Base-by-base conservation (phyloP, 2,329 filamentous ascomycete species). In the Aschersonia sp. region DNA sequence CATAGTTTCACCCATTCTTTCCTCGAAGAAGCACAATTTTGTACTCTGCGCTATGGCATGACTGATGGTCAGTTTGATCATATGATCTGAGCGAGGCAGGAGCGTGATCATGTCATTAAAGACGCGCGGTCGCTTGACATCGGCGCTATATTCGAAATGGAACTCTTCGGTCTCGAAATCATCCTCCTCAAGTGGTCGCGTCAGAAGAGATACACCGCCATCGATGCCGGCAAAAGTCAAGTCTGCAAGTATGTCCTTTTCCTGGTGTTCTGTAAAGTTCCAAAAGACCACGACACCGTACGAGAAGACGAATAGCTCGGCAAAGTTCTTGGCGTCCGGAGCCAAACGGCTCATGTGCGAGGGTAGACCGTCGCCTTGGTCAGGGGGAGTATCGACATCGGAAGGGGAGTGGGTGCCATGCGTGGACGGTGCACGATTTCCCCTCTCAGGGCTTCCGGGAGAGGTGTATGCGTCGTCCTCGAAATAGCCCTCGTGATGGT, bases 91-190 rank as follows among this genome's bases (percentile, higher is more conserved):
- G 40, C 87, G 83, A 50, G 87, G 94, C 52, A 94, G 76, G 43
- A 98, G 70, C 0, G 92, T 98, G 57, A 98, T 97, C 92, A 98
- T 98, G 64, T 98, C 92, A 66, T 98, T 97, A 69, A 94, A 98
- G 32, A 98, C 85, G 48, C 92, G 79, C 5, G 92, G 92, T 45
- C 89, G 79, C 52, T 88, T 83, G 35, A 92, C 87, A 49, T 87
- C 76, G 1, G 80, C 76, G 57, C 87, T 94, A 69, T 98, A 98
- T 64, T 97, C 89, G 60, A 98, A 98, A 61, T 98, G 90, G 58
- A 98, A 95, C 60, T 97, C 90, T 61, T 98, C 92, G 0, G 85
- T 98, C 68, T 98, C 92, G 55, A 94, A 95, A 60, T 97, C 89
- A 53, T 83, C 83, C 63, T 95, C 87, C 48, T 86, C 79, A 29